Base-by-base conservation (phyloP, 768 basidiomycete species). In the Panellus pusillus region DNA sequence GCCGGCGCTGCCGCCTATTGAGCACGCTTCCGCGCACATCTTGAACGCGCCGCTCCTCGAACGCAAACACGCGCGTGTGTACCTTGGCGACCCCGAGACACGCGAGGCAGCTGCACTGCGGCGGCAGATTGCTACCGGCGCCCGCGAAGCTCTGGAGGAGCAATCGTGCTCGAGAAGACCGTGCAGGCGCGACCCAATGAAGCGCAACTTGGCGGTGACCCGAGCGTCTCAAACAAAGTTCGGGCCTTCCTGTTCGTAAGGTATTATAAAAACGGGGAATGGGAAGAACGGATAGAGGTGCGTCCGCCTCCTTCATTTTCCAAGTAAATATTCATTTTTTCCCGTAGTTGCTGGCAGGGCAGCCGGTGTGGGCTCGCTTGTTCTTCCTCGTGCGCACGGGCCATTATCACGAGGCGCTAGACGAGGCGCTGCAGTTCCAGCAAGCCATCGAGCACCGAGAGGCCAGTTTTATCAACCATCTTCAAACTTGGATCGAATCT, bases 381-480 rank as follows among this genome's bases (percentile, higher is more conserved):
- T 98, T 91, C 71, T 95, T 89, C 72, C 81, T 99, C 14, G 77
- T 99, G 9, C 84, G 96, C 20, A 88, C 88, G 1, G 96, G 96
- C 0, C 87, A 94, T 66, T 66, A 77, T 6, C 75, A 81, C 36
- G 95, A 98, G 55, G 93, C 95, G 0, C 73, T 96, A 24, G 79
- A 81, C 6, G 87, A 95, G 56, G 87, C 91, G 0, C 55, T 82
- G 13, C 78, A 81, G 24, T 83, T 82, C 64, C 87, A 91, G 60
- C 74, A 81, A 43, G 84, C 82, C 3, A 83, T 87, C 58, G 85
- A 87, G 57, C 83, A 84, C 62, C 80, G 87, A 3, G 96, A 98
- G 70, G 79, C 82, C 17, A 86, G 84, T 61, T 95, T 98, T 68
- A 78, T 92, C 7, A 83, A 80, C 36, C 85, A 90, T 58, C 88